Evolutionary conservation across 164 flowering plant species (phyloP).

Genomic region (Magnolia kwangsiensis): DNA sequence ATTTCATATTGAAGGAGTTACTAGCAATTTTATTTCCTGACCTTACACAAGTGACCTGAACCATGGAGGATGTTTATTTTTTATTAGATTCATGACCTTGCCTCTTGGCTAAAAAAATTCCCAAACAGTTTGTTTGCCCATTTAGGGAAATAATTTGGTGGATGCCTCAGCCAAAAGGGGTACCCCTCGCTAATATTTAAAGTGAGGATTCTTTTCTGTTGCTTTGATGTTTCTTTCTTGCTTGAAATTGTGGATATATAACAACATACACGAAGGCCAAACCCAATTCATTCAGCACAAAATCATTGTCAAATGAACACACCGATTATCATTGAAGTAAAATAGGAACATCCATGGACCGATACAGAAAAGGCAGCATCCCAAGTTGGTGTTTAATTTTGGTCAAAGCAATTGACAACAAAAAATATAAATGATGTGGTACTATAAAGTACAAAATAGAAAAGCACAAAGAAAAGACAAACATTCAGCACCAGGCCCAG

Average conservation of each 20-base stretch:
- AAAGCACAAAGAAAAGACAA: too few species aligned
- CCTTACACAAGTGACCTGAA: background rate
- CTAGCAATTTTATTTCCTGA: too few species aligned
- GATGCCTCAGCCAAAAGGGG: background rate
- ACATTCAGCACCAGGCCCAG: too few species aligned
- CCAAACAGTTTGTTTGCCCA: background rate
- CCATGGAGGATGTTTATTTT: background rate
- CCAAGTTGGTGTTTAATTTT: background rate
- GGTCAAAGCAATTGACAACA: too few species aligned
- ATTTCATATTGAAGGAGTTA: background rate
- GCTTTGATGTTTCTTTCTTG: background rate
- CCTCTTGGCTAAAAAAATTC: background rate
- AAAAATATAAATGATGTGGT: too few species aligned
- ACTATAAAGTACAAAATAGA: too few species aligned
- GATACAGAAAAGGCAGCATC: background rate
- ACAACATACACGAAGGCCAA: background rate
- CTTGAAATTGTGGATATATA: background rate
- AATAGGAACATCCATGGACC: too few species aligned
- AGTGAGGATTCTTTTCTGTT: background rate
- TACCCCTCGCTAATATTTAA: too few species aligned
- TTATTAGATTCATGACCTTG: background rate
- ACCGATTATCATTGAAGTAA: background rate
- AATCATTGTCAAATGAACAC: background rate
- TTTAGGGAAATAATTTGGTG: background rate
- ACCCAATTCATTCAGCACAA: background rate